Base-by-base conservation (phyloP, 2,329 filamentous ascomycete genomes). In the Camptophora hylomeconis region DNA sequence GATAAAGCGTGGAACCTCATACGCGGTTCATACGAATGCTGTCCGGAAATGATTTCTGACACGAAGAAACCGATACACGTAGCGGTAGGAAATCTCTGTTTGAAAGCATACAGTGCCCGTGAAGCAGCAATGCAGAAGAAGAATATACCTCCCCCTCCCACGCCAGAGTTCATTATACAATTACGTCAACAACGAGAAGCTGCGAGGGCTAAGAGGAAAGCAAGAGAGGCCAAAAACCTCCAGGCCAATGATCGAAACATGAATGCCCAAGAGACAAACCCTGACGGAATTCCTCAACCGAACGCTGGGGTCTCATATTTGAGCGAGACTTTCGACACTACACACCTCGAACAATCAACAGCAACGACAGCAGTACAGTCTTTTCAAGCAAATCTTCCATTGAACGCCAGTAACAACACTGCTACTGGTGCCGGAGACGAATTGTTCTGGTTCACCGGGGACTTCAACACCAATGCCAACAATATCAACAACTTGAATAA, bases 1-100 rank as follows among this genome's bases (percentile, higher is more conserved):
- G 37, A 41, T 7, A 50, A 53, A 24, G 51, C 50, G 6, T 56
- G 53, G 44, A 30, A 38, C 13, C 46, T 54, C 7, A 48, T 58
- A 18, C 47, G 47, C 16, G 46, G 29, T 4, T 41, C 49, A 3
- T 57, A 56, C 33, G 43, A 49, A 17, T 53, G 52, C 28, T 51
- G 45, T 20, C 38, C 35, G 20, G 41, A 40, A 3, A 38, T 50
- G 36, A 13, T 47, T 7, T 31, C 35, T 4, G 36, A 46, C 31
- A 45, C 31, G 17, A 45, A 44, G 18, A 45, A 44, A 28, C 45
- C 46, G 1, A 49, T 51, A 6, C 37, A 44, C 24, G 38, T 47
- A n/a, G 50, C 49, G 6, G 47, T 53, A 2, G 49, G 45, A 7
- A 48, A 42, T 33, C 44, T 52, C 8, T 51, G 50, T 25, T 36